phyloP scores from a whole-genome alignment of 805 yeast genomes.

The Ogataea trehalophila region DNA sequence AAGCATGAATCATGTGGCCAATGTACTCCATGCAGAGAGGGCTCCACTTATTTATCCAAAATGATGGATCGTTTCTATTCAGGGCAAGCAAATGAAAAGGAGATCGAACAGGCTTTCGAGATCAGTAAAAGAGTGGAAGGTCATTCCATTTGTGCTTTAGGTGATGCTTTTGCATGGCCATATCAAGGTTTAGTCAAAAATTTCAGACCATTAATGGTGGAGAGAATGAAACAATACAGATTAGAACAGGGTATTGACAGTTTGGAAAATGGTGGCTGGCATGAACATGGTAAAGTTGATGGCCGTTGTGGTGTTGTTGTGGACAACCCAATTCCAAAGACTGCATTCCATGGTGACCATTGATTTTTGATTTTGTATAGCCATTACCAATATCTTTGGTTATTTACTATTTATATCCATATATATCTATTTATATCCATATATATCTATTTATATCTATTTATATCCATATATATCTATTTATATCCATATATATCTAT shows the following conservation, averaged over 20 bases:
- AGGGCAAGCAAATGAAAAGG: conserved; percentile 78
- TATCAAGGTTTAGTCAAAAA: conserved; percentile 82
- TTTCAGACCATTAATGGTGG: conserved; percentile 78
- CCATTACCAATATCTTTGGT: background rate
- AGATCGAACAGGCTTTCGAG: conserved; percentile 81
- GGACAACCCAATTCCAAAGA: conserved; percentile 52
- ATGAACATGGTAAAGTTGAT: conserved; percentile 48
- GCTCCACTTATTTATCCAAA: conserved; percentile 78
- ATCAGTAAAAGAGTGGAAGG: conserved; percentile 85
- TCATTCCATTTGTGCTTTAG: conserved; percentile 87
- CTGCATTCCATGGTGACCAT: conserved; percentile 30
- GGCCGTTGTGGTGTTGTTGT: conserved; percentile 52
- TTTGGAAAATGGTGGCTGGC: conserved; percentile 74
- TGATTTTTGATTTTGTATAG: conserved; percentile 3
- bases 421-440: conserved; percentile 5
- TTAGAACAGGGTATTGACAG: conserved; percentile 34
- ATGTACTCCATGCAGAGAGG: conserved; percentile 94
- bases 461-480: background rate
- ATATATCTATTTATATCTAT: background rate
- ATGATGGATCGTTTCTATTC: conserved; percentile 77
- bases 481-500: background rate
- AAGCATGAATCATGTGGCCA: conserved; percentile 94
- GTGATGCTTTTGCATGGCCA: conserved; percentile 95
- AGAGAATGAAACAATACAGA: conserved; percentile 63
- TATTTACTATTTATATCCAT: conserved; percentile 1